Percentiles rank a stretch among this genome's conserved stretches.
phyloP scores from a whole-genome alignment of 2,329 filamentous ascomycete species.

The Graphilbum fragrans region DNA sequence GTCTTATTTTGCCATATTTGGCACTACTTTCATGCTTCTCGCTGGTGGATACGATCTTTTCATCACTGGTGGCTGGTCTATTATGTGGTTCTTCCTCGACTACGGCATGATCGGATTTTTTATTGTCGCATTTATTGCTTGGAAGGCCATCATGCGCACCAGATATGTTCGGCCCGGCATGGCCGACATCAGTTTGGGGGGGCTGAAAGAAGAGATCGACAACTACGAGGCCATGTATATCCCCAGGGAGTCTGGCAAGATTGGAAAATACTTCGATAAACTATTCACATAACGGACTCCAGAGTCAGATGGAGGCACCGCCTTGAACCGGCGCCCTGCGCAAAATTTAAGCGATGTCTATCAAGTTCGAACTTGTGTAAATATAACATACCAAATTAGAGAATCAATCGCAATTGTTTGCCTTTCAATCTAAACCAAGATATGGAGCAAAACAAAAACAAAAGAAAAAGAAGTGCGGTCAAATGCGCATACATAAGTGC shows the following conservation, averaged over 20 bases:
- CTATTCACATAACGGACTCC: constrained; percentile 3
- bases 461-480: no score
- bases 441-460: no score
- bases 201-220: constrained; percentile 14
- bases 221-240: constrained; percentile 23
- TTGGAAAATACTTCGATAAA: constrained; percentile 4
- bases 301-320: no score
- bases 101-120: constrained; percentile 10
- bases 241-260: not conserved
- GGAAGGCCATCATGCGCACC: constrained; percentile 6
- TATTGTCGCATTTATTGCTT: constrained; percentile 1
- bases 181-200: constrained; percentile 12
- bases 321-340: no score
- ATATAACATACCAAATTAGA: no score
- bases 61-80: constrained; percentile 32
- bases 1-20: constrained; percentile 49
- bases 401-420: no score
- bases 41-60: constrained; percentile 65
- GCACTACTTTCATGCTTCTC: constrained; percentile 52
- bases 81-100: constrained; percentile 9
- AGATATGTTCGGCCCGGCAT: constrained; percentile 6
- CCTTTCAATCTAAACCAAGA: no score
- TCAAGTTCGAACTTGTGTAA: no score
- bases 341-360: no score
- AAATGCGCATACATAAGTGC: no score